phyloP scores from a whole-genome alignment of 164 flowering plant genomes.

The Chloranthus sessilifolius region DNA sequence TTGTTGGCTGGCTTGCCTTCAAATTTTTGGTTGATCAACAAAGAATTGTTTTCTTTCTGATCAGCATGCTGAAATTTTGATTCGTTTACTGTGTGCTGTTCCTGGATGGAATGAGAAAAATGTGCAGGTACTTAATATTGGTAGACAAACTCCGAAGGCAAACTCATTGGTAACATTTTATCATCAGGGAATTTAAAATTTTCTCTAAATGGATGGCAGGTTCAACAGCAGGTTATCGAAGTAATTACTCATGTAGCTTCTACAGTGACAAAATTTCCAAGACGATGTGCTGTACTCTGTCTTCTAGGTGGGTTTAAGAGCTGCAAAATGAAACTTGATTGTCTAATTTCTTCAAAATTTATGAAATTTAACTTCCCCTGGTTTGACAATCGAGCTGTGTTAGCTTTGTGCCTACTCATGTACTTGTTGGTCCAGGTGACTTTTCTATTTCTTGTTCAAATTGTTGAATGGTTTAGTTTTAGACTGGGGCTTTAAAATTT shows the following conservation, averaged over 20 bases:
- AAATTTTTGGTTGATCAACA: no score
- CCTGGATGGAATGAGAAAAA: conserved; percentile 99
- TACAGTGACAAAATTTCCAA: conserved; percentile 68
- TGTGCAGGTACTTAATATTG: conserved; percentile 84
- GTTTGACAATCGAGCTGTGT: no score
- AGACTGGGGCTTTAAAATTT: background rate
- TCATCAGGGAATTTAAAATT: background rate
- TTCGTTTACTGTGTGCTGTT: conserved; percentile 73
- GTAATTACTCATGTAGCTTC: conserved; percentile 66
- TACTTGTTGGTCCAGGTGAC: conserved; percentile 95
- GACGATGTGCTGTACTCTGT: conserved; percentile 92
- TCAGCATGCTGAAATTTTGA: conserved; percentile 68
- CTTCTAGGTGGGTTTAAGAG: conserved; percentile 61
- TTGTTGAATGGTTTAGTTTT: conserved; percentile 2
- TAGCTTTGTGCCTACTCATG: no score
- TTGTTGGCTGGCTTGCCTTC: no score
- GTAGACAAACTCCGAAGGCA: no score
- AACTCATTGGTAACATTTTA: no score
- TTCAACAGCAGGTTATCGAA: conserved; percentile 95
- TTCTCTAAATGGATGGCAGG: conserved; percentile 60
- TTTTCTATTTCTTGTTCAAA: background rate
- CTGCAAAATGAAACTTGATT: conserved; percentile 91
- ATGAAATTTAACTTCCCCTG: no score
- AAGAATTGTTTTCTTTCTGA: no score
- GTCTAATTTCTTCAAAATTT: conserved; percentile 81